phyloP scores from a whole-genome alignment of 2,329 filamentous ascomycete species.

The Tricladium varicosporioides region DNA sequence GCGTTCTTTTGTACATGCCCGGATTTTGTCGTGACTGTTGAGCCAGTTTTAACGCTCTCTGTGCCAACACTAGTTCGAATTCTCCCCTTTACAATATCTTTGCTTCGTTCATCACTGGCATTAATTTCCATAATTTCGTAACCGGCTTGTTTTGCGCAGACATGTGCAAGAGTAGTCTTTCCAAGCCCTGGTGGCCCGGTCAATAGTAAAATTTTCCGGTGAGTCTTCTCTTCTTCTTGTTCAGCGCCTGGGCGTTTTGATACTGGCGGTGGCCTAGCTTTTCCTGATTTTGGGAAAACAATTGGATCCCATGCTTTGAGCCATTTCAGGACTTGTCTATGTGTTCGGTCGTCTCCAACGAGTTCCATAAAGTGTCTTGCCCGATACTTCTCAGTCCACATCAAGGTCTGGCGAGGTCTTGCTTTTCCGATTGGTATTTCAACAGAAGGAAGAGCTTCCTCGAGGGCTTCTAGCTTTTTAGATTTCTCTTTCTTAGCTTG shows the following conservation, averaged over 20 bases:
- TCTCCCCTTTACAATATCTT: conserved; percentile 83
- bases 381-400: conserved; percentile 98
- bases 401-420: conserved; percentile 44
- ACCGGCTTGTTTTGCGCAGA: conserved; percentile 90
- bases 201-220: conserved; percentile 84
- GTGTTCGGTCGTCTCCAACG: conserved; percentile 91
- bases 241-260: conserved; percentile 41
- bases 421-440: conserved; percentile 33
- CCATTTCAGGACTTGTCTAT: conserved; percentile 87
- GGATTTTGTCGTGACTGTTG: conserved; percentile 49
- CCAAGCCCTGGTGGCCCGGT: conserved; percentile 91
- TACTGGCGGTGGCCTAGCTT: conserved; percentile 49
- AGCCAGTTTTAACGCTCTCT: conserved; percentile 81
- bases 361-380: conserved; percentile 89
- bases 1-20: conserved; percentile 66
- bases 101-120: conserved; percentile 90
- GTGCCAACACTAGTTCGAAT: conserved; percentile 92
- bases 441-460: conserved; percentile 38
- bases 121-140: conserved; percentile 98
- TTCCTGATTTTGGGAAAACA: conserved; percentile 74
- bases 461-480: conserved; percentile 43
- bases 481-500: conserved; percentile 35
- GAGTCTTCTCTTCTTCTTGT: conserved; percentile 68
- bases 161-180: conserved; percentile 94
- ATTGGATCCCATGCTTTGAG: conserved; percentile 90